phyloP scores from a whole-genome alignment of 2,329 filamentous ascomycete genomes.

The Macrophomina pseudophaseolina region DNA sequence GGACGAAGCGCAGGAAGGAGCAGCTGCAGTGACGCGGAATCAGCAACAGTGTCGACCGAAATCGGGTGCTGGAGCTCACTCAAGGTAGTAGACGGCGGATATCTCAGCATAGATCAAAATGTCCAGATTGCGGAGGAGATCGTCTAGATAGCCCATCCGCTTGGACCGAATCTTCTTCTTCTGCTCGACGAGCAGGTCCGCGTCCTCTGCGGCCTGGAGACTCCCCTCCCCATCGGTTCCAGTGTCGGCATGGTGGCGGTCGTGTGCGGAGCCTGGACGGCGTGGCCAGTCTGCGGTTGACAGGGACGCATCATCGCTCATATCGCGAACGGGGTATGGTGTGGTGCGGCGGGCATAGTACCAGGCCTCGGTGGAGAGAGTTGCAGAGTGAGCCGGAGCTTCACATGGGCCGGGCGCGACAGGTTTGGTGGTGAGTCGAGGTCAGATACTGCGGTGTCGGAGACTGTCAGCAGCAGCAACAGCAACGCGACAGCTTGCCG shows the following conservation, averaged over 20 bases:
- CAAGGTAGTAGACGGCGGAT: conserved; percentile 66
- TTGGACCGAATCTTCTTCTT: conserved; percentile 43
- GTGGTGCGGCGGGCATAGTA: conserved; percentile 20
- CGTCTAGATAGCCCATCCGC: conserved; percentile 53
- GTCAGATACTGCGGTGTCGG: not conserved
- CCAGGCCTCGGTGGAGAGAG: conserved; percentile 2
- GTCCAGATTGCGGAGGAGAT: conserved; percentile 63
- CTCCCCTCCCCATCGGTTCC: conserved; percentile 18
- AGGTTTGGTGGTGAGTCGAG: not conserved
- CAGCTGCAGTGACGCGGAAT: conserved; percentile 49
- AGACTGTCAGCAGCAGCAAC: not conserved
- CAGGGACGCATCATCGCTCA: conserved; percentile 47
- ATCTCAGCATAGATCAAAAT: conserved; percentile 66
- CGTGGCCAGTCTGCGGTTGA: conserved; percentile 31
- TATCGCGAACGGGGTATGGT: conserved; percentile 35
- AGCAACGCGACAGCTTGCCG: not conserved
- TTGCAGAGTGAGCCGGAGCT: not conserved
- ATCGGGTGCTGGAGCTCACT: conserved; percentile 51
- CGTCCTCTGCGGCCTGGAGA: conserved; percentile 28
- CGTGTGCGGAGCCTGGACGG: conserved; percentile 13
- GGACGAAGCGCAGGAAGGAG: conserved; percentile 61
- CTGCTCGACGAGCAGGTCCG: conserved; percentile 33
- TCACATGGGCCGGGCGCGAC: conserved; percentile 8
- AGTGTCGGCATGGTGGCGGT: conserved; percentile 12
- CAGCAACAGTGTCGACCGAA: not conserved